Evolutionary conservation across 805 yeast genomes (phyloP), one percentile per base, ranked within the genome.

Genomic region (Cyberlindnera samutprakarnensis): DNA sequence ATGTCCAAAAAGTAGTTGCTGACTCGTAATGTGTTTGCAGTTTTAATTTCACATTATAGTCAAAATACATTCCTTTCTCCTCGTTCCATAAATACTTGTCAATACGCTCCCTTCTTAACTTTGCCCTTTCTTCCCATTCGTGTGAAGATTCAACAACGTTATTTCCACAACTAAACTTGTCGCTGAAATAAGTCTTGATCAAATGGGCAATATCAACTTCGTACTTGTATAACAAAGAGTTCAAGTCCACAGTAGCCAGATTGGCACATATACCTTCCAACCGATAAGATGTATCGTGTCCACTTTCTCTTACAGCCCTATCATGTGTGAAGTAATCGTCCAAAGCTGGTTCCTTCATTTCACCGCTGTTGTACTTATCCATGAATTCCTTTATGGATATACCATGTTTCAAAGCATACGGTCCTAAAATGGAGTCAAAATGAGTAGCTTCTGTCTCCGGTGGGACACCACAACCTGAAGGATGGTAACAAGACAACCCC

Each of bases 361-460:
- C 56, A 4, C 80, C 78, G 25, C 62, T 55, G 48, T 88, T 86
- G 61, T 90, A 92, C 48, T 67, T 64, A 27, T 67, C 57, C 41
- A 79, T 73, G 52, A 86, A 85, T 28, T 77, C 79, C 27, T 73
- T 78, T 30, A 78, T 54, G 0, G 74, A 33, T 7, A 76, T 49
- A 3, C 66, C 56, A 51, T 83, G 62, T 53, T 84, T 85, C 30
- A 69, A 58, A 23, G 81, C 76, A 49, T 71, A 85, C 3, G 90
- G 87, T 31, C 57, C 49, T 44, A 90, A 62, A 10, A 87, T 69
- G 3, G 80, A 67, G 43, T 74, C 72, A 51, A 90, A 90, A 61
- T 92, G 98, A 2, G 85, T 75, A 0, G 87, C 66, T 55, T 90
- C 98, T 1, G 96, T 88, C 54, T 90, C 98, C 6, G 96, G 96